These are phyloP conservation scores for Nemania sp. DNA, from an alignment of 2,329 filamentous ascomycete species.

Conservation along the genomic window DNA sequence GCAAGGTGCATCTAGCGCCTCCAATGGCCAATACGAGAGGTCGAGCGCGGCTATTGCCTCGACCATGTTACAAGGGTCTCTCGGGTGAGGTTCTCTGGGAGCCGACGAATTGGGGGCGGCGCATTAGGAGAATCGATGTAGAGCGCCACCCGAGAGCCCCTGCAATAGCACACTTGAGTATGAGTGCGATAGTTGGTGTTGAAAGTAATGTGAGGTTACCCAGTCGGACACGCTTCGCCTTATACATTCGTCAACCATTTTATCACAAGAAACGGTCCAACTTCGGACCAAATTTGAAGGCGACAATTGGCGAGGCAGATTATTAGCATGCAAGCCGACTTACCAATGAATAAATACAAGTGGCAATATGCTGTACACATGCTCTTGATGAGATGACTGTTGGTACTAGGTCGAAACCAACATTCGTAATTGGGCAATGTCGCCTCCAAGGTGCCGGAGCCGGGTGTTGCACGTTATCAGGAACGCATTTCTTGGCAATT, in stretches of 20 bases:
- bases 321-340: neutral
- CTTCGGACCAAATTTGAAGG: neutral
- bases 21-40: neutral
- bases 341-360: neutral
- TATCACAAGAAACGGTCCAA: slow-evolving; percentile 1
- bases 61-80: neutral
- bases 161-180: neutral
- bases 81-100: neutral
- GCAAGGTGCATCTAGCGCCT: neutral
- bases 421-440: slow-evolving; percentile 9
- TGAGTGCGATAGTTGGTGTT: neutral
- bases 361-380: neutral
- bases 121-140: neutral
- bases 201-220: neutral
- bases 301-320: neutral
- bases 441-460: slow-evolving; percentile 14
- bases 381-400: slow-evolving; percentile 2
- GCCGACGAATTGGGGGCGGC: slow-evolving; percentile 8
- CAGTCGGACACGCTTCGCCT: neutral
- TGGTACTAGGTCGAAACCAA: neutral
- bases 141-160: neutral
- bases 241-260: neutral
- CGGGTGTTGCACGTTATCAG: neutral
- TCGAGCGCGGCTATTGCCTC: neutral
- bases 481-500: slow-evolving; percentile 16